Evolutionary conservation across 257 asterid species (phyloP), one percentile per base, ranked within the genome.

Genomic region (Fraxinus anomala): DNA sequence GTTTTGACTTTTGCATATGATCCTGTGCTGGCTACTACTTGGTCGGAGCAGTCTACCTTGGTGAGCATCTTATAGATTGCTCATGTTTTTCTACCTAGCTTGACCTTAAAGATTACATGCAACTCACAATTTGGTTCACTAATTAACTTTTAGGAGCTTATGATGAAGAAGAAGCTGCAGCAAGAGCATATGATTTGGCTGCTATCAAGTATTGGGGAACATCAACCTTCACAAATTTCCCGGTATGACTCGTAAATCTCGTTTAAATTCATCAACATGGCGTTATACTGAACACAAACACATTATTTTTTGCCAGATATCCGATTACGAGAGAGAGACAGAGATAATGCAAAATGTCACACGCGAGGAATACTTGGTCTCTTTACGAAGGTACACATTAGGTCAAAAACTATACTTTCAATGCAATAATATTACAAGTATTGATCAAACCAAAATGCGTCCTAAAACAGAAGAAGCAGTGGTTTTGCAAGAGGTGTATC

Each of bases 121-220:
- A 33, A 30, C 11, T 63, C 68, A 39, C 30, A 54, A 59, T 36
- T 11, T 40, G 30, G 16, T 17, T 39, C 67, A 28, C 19, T 34
- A 33, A 44, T 37, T 54, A 33, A 17, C 13, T 13, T 12, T 23
- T 47, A 90, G 96, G 97, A 67, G 97, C 97, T 34, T 92, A 91
- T 81, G 97, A 89, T 86, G 93, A 88, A 79, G 97, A 92, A 84
- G 96, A 88, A 89, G 88, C 92, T 36, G 97, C 97, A 80, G 97
- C 97, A 37, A 90, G 97, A 88, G 96, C 92, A 31, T 92, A 92
- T 85, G 97, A 92, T 87, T 87, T 90, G 83, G 96, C 96, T 80
- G 97, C 96, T 76, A 87, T 89, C 75, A 91, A 92, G 80, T 92
- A 92, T 33, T 92, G 97, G 97, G 97, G 97, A 30, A 82, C 86